Evolutionary conservation across 129 eudicot species (phyloP), one percentile per base, ranked within the genome.

Genomic region (Flaveria linearis): DNA sequence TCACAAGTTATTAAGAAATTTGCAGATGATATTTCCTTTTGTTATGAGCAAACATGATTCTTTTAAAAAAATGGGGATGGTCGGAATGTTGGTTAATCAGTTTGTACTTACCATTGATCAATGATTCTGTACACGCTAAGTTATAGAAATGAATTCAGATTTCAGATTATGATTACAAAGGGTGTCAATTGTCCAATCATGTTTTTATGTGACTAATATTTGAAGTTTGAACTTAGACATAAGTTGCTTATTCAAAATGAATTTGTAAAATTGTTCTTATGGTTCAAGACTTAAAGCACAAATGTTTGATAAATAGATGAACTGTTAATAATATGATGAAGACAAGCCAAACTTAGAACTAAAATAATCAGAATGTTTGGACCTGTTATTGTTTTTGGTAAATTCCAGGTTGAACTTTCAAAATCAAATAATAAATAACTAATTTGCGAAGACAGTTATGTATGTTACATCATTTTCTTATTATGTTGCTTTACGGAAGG

Each of bases 341-440:
- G 72, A 67, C 7, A 67, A 67, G 52, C 72, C 52, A 41, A 61
- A 41, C n/a, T 41, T n/a, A 30, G 52, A 66, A 39, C 47, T 66
- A 39, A 20, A n/a, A 39, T 66, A n/a, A 18, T 67, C 2, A 36
- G 10, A 64, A 33, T 64, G 23, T 8, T 64, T 64, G 23, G 46
- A 33, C 23, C 14, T 70, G 74, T 49, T 70, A 10, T 28, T 71
- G 62, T 18, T 52, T 30, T 25, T 53, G 18, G 30, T 72, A 33
- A 17, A 20, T 72, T 72, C 76, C 36, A 53, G 49, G 76, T 53
- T 53, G 66, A 55, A 42, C 52, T 72, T 47, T 47, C 53, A 47
- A 47, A 47, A 12, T 47, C 53, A 47, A 47, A 13, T 12, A 47
- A 47, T 47, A 47, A 47, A 47, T 3, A 10, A 47, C 53, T 47